Base-by-base conservation (phyloP, 257 asterid genomes). In the Cruciata laevipes region DNA sequence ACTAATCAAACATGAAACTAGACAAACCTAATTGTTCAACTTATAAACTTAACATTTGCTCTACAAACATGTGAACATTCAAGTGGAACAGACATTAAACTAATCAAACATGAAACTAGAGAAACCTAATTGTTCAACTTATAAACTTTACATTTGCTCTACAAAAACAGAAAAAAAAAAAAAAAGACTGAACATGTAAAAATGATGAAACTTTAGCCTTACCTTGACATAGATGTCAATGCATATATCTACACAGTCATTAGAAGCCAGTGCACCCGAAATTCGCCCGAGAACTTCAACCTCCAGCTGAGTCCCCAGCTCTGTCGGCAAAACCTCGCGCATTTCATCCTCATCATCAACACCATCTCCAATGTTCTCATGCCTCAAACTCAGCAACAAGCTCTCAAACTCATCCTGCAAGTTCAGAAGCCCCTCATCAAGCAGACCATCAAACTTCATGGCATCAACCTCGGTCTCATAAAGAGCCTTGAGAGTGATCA, bases 351-450 rank as follows among this genome's bases (percentile, higher is more conserved):
- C 67, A n/a, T 63, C 61, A n/a, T 63, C 61, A 30, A 17, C 73
- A 57, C n/a, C 55, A 47, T 60, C 74, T 0, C 63, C 76, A 11
- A 80, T 66, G 17, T 68, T 77, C 75, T 53, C 63, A 66, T 85
- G 97, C 79, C 77, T 86, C 13, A 87, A 64, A 33, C 67, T 78
- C 72, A 72, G 73, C 85, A 86, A 55, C 72, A 90, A 68, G 7
- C 85, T 79, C 79, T 90, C 97, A 71, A 69, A 81, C 79, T 90
- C 97, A 74, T 90, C 97, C 75, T 88, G 96, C 86, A 90, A 71
- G 80, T 84, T 86, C 87, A 86, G 42, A 81, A 90, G 61, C 7
- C 92, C 97, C 52, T 86, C 95, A 66, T 90, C 97, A 67, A 86
- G 71, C 73, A 88, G 32, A 58, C 97, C 96, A 65, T 90, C 95